phyloP scores from a whole-genome alignment of 2,329 filamentous ascomycete species.

The Ophiostoma sp. region DNA sequence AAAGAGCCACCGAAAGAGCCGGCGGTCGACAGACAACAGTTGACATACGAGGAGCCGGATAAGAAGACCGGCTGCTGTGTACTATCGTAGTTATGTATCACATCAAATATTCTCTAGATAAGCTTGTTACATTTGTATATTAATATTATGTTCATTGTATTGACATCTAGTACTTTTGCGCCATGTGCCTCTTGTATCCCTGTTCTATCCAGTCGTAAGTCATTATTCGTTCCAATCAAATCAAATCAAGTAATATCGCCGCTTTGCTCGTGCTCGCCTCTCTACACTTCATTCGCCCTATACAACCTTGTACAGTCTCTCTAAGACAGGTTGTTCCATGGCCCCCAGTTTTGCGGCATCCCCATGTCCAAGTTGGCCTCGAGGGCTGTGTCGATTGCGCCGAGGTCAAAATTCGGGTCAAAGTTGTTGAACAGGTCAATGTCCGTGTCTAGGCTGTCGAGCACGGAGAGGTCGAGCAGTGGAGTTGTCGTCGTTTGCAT shows the following conservation, averaged over 20 bases:
- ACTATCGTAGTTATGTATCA: not conserved
- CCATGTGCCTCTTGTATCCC: not conserved
- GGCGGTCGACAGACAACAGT: not conserved
- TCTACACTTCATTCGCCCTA: too few relatives aligned
- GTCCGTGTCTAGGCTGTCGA: slow-evolving; percentile 40
- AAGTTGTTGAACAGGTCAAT: slow-evolving; percentile 53
- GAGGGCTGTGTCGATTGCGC: slow-evolving; percentile 49
- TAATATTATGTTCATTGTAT: not conserved
- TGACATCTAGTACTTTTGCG: not conserved
- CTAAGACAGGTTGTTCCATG: slow-evolving; percentile 25
- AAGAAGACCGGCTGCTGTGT: slow-evolving; percentile 2
- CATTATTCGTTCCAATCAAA: not conserved
- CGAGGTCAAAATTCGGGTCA: slow-evolving; percentile 50
- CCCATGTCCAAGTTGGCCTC: slow-evolving; percentile 52
- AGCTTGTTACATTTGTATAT: not conserved
- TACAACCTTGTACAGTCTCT: not conserved
- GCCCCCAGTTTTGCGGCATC: slow-evolving; percentile 46
- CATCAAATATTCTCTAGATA: not conserved
- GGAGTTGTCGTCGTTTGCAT: not conserved
- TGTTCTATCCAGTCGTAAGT: not conserved
- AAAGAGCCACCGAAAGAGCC: not conserved
- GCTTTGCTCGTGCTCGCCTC: too few relatives aligned
- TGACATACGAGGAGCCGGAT: not conserved
- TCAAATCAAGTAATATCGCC: not conserved
- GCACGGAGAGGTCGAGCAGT: slow-evolving; percentile 28